phyloP scores from a whole-genome alignment of 2,329 filamentous ascomycete species.

The Tolypocladium endophyticum region DNA sequence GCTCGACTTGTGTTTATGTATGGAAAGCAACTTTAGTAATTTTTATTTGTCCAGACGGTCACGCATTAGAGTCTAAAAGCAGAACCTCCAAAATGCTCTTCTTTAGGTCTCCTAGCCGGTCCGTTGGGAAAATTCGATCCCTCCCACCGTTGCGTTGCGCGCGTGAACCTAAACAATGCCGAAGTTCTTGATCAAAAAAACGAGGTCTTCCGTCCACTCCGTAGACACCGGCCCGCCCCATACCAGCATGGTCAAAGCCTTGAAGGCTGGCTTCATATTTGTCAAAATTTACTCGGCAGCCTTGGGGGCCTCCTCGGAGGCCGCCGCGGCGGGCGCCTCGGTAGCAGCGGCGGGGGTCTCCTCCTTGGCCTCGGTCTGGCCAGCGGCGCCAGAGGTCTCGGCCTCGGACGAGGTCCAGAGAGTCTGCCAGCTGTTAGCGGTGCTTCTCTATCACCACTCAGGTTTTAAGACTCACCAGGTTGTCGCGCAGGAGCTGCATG shows the following conservation, averaged over 20 bases:
- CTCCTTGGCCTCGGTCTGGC: constrained; percentile 36
- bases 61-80: constrained; percentile 46
- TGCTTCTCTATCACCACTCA: too few species aligned
- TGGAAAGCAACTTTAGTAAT: constrained; percentile 36
- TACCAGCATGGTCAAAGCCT: constrained; percentile 21
- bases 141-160: constrained; percentile 27
- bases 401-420: constrained; percentile 99
- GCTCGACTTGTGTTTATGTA: constrained; percentile 11
- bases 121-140: constrained; percentile 25
- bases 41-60: constrained; percentile 47
- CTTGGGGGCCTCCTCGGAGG: constrained; percentile 58
- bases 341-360: constrained; percentile 40
- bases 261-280: constrained; percentile 15
- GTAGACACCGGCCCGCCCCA: constrained; percentile 50
- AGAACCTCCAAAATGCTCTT: constrained; percentile 39
- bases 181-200: constrained; percentile 39
- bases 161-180: constrained; percentile 37
- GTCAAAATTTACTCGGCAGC: constrained; percentile 41
- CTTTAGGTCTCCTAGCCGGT: constrained; percentile 28
- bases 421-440: constrained; percentile 49
- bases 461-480: constrained; percentile 56
- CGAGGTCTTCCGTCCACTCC: constrained; percentile 52
- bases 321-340: constrained; percentile 42
- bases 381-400: constrained; percentile 56
- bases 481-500: constrained; percentile 97